Base-by-base conservation (phyloP, 345 rosid genomes). In the Eucalyptus lansdowneana region DNA sequence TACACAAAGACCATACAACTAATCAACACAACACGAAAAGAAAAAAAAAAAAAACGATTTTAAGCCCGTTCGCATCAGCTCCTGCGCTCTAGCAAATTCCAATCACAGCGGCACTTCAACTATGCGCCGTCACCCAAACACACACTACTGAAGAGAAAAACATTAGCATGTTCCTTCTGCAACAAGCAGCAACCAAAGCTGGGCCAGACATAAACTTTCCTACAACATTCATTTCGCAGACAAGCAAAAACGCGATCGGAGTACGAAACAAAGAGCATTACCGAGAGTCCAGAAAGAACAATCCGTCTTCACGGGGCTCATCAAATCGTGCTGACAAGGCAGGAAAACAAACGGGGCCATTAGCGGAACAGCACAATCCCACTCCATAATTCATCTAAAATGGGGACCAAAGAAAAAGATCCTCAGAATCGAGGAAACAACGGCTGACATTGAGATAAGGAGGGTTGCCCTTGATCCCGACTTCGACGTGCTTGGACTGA, bases 391-490 rank as follows among this genome's bases (percentile, higher is more conserved):
- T 44, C 17, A 47, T 15, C 50, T 34, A 42, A 45, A 24, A 89
- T 19, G 53, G 6, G 9, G 80, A 53, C 50, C 31, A 29, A 42
- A 31, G 45, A 50, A 27, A 27, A 40, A 9, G 42, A 49, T 53
- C 24, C 24, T 53, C 56, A 53, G 49, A 31, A 16, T 24, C 8
- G 47, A 44, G 80, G 49, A 56, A 56, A 45, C 50, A 87, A 31
- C 51, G 53, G 92, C 96, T 89, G 50, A 97, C 99, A 91, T 96
- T 95, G 93, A 98, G 98, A 90, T 94, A 98, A 86, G 99, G 99
- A 91, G 99, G 95, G 93, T 95, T 97, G 94, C 99, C 99, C 90
- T 95, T 96, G 97, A 98, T 96, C 88, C 99, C 97, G 86, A 98
- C 92, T 93, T 96, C 98, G 89, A 98, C 83, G 91, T 98, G 99